A percentile compares a stretch with the other conserved stretches of the same genome.
These are phyloP conservation scores for Catunica adiposa DNA, from an alignment of 2,329 filamentous ascomycete genomes.

Conservation along the genomic window DNA sequence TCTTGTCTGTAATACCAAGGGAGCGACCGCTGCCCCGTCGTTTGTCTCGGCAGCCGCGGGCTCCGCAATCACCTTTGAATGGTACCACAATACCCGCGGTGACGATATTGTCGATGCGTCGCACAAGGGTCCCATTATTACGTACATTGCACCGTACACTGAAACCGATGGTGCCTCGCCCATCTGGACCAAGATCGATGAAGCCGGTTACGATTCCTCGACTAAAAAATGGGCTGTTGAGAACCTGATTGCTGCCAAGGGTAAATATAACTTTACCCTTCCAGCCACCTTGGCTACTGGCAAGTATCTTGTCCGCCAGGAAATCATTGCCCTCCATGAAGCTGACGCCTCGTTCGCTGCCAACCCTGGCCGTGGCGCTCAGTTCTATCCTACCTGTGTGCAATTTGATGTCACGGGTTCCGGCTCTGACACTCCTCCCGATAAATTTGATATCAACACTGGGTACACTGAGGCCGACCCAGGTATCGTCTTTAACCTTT, in stretches of 20 bases:
- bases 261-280: constrained; percentile 27
- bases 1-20: too few relatives aligned
- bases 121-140: constrained; percentile 36
- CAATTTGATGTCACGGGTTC: constrained; percentile 30
- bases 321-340: constrained; percentile 38
- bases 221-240: constrained; percentile 28
- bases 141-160: constrained; percentile 32
- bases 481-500: constrained; percentile 45
- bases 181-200: constrained; percentile 34
- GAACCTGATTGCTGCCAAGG: constrained; percentile 32
- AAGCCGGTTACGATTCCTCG: constrained; percentile 20
- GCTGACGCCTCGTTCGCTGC: constrained; percentile 24
- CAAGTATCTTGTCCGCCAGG: constrained; percentile 38
- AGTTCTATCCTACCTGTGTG: constrained; percentile 35
- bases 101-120: constrained; percentile 38
- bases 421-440: constrained; percentile 27
- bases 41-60: constrained; percentile 26
- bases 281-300: constrained; percentile 29
- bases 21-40: too few relatives aligned
- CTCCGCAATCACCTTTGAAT: constrained; percentile 31
- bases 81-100: constrained; percentile 32
- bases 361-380: constrained; percentile 26
- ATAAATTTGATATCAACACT: constrained; percentile 29
- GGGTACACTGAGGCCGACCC: constrained; percentile 42
- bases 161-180: constrained; percentile 28